phyloP scores from a whole-genome alignment of 225 moss, liverwort and hornwort genomes.

The Marchantia polymorpha region DNA sequence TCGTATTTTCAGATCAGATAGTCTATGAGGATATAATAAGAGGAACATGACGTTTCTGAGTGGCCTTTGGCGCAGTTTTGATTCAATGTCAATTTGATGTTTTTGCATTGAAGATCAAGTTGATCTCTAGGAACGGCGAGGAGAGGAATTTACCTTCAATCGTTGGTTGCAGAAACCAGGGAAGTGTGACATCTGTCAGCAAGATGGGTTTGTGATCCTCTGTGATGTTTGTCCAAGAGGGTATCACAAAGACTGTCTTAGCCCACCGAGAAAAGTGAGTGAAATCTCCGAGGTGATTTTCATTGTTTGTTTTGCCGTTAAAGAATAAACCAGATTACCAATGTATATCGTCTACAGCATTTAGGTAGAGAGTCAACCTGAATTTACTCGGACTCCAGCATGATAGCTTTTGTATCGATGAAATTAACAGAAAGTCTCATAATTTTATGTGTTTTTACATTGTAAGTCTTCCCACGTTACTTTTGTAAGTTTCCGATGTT shows the following conservation, averaged over 20 bases:
- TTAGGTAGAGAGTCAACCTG: background rate
- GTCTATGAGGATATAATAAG: too few relatives aligned
- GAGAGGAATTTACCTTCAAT: background rate
- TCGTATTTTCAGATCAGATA: too few relatives aligned
- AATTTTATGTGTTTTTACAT: background rate
- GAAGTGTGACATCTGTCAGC: conserved; percentile 70
- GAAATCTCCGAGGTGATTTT: background rate
- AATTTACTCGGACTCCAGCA: background rate
- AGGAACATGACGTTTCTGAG: too few relatives aligned
- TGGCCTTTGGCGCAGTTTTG: too few relatives aligned
- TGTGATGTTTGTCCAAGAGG: conserved; percentile 71
- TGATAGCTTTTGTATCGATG: background rate
- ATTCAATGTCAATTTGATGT: too few relatives aligned
- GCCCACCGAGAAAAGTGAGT: conserved; percentile 61
- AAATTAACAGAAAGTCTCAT: too few relatives aligned
- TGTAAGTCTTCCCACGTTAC: background rate
- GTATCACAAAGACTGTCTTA: conserved; percentile 76
- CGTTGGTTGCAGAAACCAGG: conserved; percentile 50
- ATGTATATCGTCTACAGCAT: too few relatives aligned
- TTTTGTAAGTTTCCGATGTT: background rate
- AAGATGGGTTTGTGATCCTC: conserved; percentile 58
- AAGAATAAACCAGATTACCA: too few relatives aligned
- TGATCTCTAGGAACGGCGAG: too few relatives aligned
- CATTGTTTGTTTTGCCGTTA: too few relatives aligned
- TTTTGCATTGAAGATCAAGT: too few relatives aligned